Conservation (phyloP, 1,284 basidiomycete species). For the Cutaneotrichosporon sp. region DNA sequence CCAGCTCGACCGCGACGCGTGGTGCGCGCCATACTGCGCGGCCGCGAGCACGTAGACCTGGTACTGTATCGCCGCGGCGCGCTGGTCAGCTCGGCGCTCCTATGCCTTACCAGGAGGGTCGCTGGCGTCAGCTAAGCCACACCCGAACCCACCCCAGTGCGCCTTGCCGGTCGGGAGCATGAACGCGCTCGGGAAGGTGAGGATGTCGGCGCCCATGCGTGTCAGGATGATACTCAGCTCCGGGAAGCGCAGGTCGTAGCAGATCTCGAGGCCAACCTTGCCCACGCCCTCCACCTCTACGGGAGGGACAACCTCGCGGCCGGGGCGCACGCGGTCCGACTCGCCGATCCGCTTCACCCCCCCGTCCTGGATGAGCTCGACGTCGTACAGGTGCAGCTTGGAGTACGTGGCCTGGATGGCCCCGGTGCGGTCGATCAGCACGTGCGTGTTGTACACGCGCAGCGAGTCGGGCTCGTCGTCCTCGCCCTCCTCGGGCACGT, state of each 20-base stretch:
- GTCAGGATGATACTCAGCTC: slow-evolving; percentile 55
- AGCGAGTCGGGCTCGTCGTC: slow-evolving; percentile 34
- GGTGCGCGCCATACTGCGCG: slow-evolving; percentile 47
- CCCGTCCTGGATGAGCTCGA: slow-evolving; percentile 50
- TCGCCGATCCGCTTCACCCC: slow-evolving; percentile 36
- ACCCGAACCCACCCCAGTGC: slow-evolving; percentile 42
- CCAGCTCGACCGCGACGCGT: slow-evolving; percentile 38
- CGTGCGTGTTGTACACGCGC: slow-evolving; percentile 57
- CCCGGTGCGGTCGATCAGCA: slow-evolving; percentile 55
- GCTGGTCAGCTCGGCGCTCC: slow-evolving; percentile 12
- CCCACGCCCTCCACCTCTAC: slow-evolving; percentile 50
- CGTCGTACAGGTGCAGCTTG: slow-evolving; percentile 60
- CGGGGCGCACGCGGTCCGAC: slow-evolving; percentile 47
- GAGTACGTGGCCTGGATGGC: slow-evolving; percentile 51
- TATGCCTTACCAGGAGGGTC: slow-evolving; percentile 28
- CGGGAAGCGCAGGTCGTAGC: slow-evolving; percentile 60
- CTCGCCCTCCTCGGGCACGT: slow-evolving; percentile 47
- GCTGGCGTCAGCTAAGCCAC: slow-evolving; percentile 16
- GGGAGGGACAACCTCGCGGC: slow-evolving; percentile 42
- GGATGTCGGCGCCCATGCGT: slow-evolving; percentile 54
- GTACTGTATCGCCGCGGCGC: slow-evolving; percentile 44
- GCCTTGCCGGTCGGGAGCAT: slow-evolving; percentile 55
- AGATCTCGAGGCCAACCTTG: slow-evolving; percentile 57
- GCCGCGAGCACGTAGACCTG: slow-evolving; percentile 50
- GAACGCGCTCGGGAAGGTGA: slow-evolving; percentile 59